Evolutionary conservation across 306 rosid genomes (phyloP).

Genomic region (Luffa aegyptiaca): DNA sequence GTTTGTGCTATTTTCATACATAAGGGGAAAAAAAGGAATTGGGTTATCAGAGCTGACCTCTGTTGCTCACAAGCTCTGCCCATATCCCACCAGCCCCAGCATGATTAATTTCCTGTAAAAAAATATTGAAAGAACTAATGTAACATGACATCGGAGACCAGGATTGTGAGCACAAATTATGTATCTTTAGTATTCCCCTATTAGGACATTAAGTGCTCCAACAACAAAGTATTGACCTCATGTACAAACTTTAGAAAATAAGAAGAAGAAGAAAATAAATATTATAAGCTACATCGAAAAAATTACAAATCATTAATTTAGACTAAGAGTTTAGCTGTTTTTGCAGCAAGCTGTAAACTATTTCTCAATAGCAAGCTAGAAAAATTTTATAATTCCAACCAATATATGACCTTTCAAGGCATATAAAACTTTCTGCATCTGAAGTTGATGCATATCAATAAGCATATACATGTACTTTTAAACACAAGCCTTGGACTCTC

Average conservation of each 20-base stretch:
- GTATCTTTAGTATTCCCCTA: background rate
- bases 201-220: background rate
- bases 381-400: background rate
- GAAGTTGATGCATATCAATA: background rate
- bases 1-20: background rate
- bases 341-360: background rate
- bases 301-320: background rate
- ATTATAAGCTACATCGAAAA: background rate
- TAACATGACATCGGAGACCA: background rate
- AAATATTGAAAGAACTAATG: background rate
- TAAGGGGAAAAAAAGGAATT: background rate
- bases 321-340: background rate
- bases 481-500: background rate
- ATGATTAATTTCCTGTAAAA: constrained; percentile 69
- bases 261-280: background rate
- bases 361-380: background rate
- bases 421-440: background rate
- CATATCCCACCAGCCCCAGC: constrained; percentile 81
- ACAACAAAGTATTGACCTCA: background rate
- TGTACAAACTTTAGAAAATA: background rate
- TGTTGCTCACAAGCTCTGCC: constrained; percentile 66
- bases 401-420: background rate
- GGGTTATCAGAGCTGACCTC: constrained; percentile 33
- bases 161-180: background rate
- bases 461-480: background rate